phyloP scores from a whole-genome alignment of 257 asterid species.

The Ehretia macrophylla region DNA sequence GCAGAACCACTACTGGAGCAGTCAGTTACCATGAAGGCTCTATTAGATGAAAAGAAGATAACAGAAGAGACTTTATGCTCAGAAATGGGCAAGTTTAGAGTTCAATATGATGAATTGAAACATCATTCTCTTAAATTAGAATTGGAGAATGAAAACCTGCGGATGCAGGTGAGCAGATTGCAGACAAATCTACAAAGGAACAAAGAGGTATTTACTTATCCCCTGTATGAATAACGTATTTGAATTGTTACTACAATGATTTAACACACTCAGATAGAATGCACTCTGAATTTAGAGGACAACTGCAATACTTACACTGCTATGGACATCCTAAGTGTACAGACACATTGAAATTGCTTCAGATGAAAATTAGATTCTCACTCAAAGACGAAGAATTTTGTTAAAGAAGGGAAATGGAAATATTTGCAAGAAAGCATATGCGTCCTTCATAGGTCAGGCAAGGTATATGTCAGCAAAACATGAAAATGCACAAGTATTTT shows the following conservation, averaged over 20 bases:
- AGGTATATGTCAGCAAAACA: no score
- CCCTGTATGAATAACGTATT: not conserved
- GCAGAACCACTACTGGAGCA: constrained; percentile 46
- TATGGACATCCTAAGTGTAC: no score
- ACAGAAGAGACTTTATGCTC: constrained; percentile 53
- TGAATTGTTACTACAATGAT: not conserved
- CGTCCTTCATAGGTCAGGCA: no score
- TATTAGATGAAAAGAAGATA: constrained; percentile 51
- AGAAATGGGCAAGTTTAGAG: constrained; percentile 57
- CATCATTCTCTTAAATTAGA: constrained; percentile 36
- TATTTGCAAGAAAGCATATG: no score
- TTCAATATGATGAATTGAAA: constrained; percentile 47
- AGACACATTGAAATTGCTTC: no score
- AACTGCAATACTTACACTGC: no score
- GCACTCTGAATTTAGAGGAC: no score
- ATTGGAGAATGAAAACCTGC: constrained; percentile 58
- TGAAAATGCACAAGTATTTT: no score
- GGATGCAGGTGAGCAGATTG: constrained; percentile 49
- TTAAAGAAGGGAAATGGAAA: no score
- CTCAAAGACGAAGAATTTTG: no score
- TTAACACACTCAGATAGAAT: not conserved
- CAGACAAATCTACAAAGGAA: constrained; percentile 37
- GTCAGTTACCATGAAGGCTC: constrained; percentile 48
- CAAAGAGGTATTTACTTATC: constrained; percentile 42
- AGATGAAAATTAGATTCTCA: no score